Percentiles rank a stretch among this genome's conserved stretches.
Conservation (phyloP, 2,329 filamentous ascomycete species). For the Talaromyces sp. region DNA sequence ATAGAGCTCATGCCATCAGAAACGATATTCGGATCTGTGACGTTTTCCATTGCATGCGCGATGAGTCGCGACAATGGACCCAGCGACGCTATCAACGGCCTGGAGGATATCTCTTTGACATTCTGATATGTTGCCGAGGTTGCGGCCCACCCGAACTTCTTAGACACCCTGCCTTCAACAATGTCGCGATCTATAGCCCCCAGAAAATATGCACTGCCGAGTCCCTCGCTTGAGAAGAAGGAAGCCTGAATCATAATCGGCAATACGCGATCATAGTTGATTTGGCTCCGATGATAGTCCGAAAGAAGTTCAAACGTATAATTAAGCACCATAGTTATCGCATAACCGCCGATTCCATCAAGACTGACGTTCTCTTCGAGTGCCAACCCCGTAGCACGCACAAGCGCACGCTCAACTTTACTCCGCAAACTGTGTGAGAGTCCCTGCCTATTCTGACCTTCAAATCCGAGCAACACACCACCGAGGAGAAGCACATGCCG, state of each 20-base stretch:
- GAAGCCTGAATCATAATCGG: slow-evolving; percentile 67
- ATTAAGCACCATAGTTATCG: slow-evolving; percentile 68
- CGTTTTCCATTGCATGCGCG: slow-evolving; percentile 60
- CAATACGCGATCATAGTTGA: slow-evolving; percentile 68
- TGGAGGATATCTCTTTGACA: slow-evolving; percentile 54
- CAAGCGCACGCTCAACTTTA: slow-evolving; percentile 69
- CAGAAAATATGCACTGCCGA: slow-evolving; percentile 73
- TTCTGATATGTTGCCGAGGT: slow-evolving; percentile 57
- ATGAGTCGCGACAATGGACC: slow-evolving; percentile 63
- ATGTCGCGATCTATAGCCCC: slow-evolving; percentile 66
- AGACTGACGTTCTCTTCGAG: slow-evolving; percentile 56
- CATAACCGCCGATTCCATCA: slow-evolving; percentile 49
- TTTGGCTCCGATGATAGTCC: slow-evolving; percentile 53
- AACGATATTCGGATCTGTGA: slow-evolving; percentile 44
- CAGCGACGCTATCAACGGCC: slow-evolving; percentile 59
- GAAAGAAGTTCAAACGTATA: slow-evolving; percentile 72
- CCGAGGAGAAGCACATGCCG: slow-evolving; percentile 78
- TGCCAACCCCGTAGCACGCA: slow-evolving; percentile 73
- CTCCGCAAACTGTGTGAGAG: slow-evolving; percentile 62
- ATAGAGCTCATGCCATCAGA: slow-evolving; percentile 57
- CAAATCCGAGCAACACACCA: slow-evolving; percentile 74
- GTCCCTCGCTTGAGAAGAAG: slow-evolving; percentile 67
- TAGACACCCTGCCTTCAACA: slow-evolving; percentile 47
- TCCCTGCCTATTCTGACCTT: slow-evolving; percentile 60
- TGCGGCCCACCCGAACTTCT: slow-evolving; percentile 64